These are phyloP conservation scores for Strigomonas culicis DNA, from an alignment of 208 protist genomes.

Conservation along the genomic window DNA sequence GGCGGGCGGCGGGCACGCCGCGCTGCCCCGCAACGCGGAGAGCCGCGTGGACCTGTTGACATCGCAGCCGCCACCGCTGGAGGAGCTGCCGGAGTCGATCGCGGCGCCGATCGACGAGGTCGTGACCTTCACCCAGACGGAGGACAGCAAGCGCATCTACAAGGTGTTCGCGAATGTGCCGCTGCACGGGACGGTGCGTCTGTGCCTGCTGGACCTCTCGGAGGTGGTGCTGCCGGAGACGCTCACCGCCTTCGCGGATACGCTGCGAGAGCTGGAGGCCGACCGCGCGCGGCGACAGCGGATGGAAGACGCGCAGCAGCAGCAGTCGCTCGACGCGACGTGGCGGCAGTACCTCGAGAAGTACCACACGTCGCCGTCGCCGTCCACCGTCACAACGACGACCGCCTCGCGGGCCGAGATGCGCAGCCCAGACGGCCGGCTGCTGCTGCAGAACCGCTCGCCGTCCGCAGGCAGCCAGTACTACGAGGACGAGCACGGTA, in stretches of 20 bases:
- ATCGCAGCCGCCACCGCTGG: no score
- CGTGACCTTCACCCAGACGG: conserved; percentile 58
- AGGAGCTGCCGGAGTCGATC: conserved; percentile 41
- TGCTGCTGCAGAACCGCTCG: neutral
- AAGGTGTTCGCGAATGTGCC: conserved; percentile 81
- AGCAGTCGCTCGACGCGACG: conserved; percentile 35
- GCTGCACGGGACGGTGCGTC: conserved; percentile 66
- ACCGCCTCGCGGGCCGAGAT: neutral
- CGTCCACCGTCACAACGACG: neutral
- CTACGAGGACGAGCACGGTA: neutral
- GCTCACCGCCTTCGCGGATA: conserved; percentile 33
- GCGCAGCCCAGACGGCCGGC: neutral
- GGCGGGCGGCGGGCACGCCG: neutral
- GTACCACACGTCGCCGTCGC: conserved; percentile 24
- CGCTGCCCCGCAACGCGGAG: neutral
- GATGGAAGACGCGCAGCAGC: conserved; percentile 16
- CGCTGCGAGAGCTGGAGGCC: conserved; percentile 36
- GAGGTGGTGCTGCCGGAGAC: conserved; percentile 60
- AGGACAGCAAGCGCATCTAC: conserved; percentile 62
- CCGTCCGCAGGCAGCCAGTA: conserved; percentile 5
- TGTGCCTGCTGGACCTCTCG: conserved; percentile 69
- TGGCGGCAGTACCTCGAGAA: conserved; percentile 67
- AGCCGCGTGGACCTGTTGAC: neutral
- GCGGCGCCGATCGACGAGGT: conserved; percentile 56
- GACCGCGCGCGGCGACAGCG: conserved; percentile 23